Conservation (phyloP, 2,329 filamentous ascomycete species). For the Ophiostoma quercus region DNA sequence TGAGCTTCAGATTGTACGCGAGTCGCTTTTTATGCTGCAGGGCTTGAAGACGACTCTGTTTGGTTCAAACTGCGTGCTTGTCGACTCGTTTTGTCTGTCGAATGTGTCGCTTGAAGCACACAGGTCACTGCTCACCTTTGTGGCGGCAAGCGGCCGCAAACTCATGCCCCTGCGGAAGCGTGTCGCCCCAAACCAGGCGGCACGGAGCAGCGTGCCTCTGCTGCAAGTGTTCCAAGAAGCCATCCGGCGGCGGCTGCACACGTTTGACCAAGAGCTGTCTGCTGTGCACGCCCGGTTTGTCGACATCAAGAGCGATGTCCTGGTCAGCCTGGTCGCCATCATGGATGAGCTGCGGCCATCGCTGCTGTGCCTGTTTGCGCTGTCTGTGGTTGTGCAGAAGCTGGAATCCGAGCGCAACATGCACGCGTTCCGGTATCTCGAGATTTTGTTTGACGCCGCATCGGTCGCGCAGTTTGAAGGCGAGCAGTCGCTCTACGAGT, state of each 20-base stretch:
- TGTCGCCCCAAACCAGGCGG: conserved; percentile 27
- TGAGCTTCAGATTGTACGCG: conserved; percentile 68
- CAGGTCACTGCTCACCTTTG: conserved; percentile 43
- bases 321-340: conserved; percentile 63
- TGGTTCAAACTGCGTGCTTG: conserved; percentile 38
- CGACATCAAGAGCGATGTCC: conserved; percentile 38
- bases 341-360: conserved; percentile 51
- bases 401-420: conserved; percentile 46
- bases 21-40: conserved; percentile 78
- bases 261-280: conserved; percentile 56
- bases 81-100: conserved; percentile 42
- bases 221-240: conserved; percentile 67
- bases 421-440: conserved; percentile 67
- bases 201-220: conserved; percentile 43
- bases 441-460: conserved; percentile 67
- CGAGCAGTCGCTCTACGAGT: conserved; percentile 55
- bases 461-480: conserved; percentile 65
- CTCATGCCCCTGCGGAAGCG: conserved; percentile 45
- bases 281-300: conserved; percentile 57
- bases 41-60: conserved; percentile 74
- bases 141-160: conserved; percentile 44
- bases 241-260: conserved; percentile 50
- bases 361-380: conserved; percentile 51
- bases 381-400: conserved; percentile 58
- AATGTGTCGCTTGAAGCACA: conserved; percentile 49